Base-by-base conservation (phyloP, 805 yeast genomes). In the Metschnikowia drakensbergensis region DNA sequence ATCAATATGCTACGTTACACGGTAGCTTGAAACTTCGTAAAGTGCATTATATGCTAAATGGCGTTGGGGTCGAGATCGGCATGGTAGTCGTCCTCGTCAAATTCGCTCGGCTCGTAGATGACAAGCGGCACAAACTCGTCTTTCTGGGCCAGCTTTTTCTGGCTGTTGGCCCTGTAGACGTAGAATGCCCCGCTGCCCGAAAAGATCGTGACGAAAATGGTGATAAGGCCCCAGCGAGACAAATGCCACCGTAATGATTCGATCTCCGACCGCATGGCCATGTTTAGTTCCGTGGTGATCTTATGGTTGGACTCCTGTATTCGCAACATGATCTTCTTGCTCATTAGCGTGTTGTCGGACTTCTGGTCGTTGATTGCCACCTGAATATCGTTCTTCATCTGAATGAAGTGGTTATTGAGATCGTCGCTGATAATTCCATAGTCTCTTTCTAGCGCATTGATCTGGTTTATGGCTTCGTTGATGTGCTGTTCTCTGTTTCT, bases 211-310 rank as follows among this genome's bases (percentile, higher is more conserved):
- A 83, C 71, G 23, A 86, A 66, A 31, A 90, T 83, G 1, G 94
- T 88, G 38, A 87, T 73, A 31, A 94, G 71, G 7, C 97, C 97
- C 63, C 94, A 80, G 48, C 97, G 75, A 1, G 97, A 90, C 39
- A 92, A 81, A 60, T 88, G 89, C 99, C 99, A 92, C 58, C 98
- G 76, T 52, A 92, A 74, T 50, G 84, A 81, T 67, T 92, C 99
- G 49, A 89, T 87, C 48, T 89, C 94, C 0, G 94, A 84, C 61
- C 88, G 81, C 62, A 90, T 79, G 6, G 88, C 94, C 31, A 94
- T 83, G 52, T 83, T 81, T 56, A 94, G 76, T 55, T 86, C 86
- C 4, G 94, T 86, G 25, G 87, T 81, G 50, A 92, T 91, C 56
- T 88, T 83, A 67, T 89, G 90, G 56, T 86, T 83, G 40, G 92